phyloP scores from a whole-genome alignment of 306 rosid species.

The Crataegus laevigata region DNA sequence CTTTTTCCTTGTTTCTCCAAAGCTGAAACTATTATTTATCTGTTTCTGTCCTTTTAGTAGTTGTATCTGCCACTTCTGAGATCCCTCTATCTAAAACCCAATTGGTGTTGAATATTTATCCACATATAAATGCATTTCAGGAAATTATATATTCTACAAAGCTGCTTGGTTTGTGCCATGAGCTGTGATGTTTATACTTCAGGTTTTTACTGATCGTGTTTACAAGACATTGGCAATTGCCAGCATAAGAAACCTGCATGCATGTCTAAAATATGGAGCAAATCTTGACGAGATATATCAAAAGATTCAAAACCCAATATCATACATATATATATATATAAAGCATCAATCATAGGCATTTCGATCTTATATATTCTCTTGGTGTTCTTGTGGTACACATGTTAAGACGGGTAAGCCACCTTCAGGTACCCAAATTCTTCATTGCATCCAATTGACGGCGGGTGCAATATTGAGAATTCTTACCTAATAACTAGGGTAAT shows the following conservation, averaged over 20 bases:
- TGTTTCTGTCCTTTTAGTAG: neutral
- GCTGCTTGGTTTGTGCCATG: neutral
- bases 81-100: neutral
- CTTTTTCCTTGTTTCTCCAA: neutral
- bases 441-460: neutral
- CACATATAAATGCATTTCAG: neutral
- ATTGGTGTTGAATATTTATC: neutral
- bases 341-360: neutral
- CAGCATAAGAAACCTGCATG: neutral
- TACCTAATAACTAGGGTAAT: neutral
- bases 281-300: neutral
- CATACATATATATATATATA: neutral
- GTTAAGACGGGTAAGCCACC: neutral
- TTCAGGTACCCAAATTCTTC: neutral
- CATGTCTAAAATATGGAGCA: neutral
- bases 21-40: neutral
- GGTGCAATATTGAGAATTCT: neutral
- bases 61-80: neutral
- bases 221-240: neutral
- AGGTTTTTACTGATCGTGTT: neutral
- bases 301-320: neutral
- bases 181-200: neutral
- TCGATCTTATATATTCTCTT: neutral
- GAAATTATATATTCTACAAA: neutral
- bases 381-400: neutral